Percentiles rank a stretch among this genome's conserved stretches.
phyloP scores from a whole-genome alignment of 768 basidiomycete species.

The Tubosaeta brunneosetosa region DNA sequence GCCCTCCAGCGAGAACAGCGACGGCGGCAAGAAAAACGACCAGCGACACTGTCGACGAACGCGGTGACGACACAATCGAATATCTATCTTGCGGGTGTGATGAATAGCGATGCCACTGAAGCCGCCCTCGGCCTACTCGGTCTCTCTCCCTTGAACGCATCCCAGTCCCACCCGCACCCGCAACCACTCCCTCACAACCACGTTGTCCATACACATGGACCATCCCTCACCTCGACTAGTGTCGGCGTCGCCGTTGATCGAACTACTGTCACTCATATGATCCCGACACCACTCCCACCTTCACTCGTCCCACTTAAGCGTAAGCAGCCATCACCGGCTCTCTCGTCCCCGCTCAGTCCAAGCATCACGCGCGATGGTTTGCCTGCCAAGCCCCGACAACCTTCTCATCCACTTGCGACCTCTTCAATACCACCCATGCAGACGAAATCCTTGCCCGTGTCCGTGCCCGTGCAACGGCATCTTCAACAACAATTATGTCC shows the following conservation, averaged over 20 bases:
- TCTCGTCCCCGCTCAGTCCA: slow-evolving; percentile 11
- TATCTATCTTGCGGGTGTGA: slow-evolving; percentile 22
- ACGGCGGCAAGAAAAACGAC: slow-evolving; percentile 16
- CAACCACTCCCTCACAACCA: slow-evolving; percentile 25
- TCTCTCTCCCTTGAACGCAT: slow-evolving; percentile 38
- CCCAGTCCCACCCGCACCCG: slow-evolving; percentile 23
- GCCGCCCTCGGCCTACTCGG: slow-evolving; percentile 55
- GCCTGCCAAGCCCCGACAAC: slow-evolving; percentile 13
- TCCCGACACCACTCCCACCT: slow-evolving; percentile 22
- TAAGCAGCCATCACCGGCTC: slow-evolving; percentile 28
- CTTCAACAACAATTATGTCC: slow-evolving; percentile 18
- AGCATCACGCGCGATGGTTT: slow-evolving; percentile 3
- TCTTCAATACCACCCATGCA: slow-evolving; percentile 15
- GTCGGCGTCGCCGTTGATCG: slow-evolving; percentile 27
- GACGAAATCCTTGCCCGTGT: slow-evolving; percentile 13
- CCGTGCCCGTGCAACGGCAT: slow-evolving; percentile 8
- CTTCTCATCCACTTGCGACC: slow-evolving; percentile 15
- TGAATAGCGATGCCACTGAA: slow-evolving; percentile 55
- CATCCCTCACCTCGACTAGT: slow-evolving; percentile 22
- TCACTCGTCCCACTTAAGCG: slow-evolving; percentile 41
- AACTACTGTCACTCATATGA: slow-evolving; percentile 12
- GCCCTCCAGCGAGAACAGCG: neutral
- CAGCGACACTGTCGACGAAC: slow-evolving; percentile 10
- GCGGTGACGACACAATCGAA: slow-evolving; percentile 4
- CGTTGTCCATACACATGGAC: slow-evolving; percentile 24